Evolutionary conservation across 2,329 filamentous ascomycete species (phyloP), one percentile per base, ranked within the genome.

Genomic region (Lasiodiplodia gonubiensis): DNA sequence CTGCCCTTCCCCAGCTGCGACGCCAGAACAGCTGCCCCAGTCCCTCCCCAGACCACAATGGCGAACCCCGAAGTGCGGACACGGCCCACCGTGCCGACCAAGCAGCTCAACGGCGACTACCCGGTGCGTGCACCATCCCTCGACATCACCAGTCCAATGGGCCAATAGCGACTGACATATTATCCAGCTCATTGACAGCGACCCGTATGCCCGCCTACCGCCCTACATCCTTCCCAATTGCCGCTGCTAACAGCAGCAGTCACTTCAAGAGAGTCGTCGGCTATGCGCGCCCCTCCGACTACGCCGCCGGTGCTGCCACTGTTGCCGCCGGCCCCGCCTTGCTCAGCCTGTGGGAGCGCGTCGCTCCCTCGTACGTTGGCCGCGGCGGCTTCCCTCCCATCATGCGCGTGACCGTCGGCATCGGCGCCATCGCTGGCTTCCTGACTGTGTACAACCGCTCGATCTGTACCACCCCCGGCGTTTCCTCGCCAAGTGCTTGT

Each of bases 101-200:
- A 95, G 88, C 86, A 89, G 78, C 83, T 93, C 74, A 86, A 90
- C 79, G 92, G 92, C 74, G 90, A 95, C 69, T 98, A 92, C 80
- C 94, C 94, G 68, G 95, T 98, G 84, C 76, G 92, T 84, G 66
- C 69, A 67, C 72, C 67, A 52, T 67, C 68, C 66, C 74, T 72
- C 71, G 42, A 37, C 46, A 16, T 8, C 73, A 68, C 70, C 76
- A 73, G 64, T 72, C 71, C 72, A 75, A 73, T 73, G 64, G 69
- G 64, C 55, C 23, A 53, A n/a, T 65, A 52, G 66, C 64, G 42
- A 72, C 77, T 78, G 75, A 78, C 71, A 55, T 48, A 52, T 67
- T 55, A 48, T 49, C 33, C 83, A 99, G 95, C 91, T 98, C 84
- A 98, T 99, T 82, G 95, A 99, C 85, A 96, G 92, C 84, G 95